Percentiles rank a stretch among this genome's conserved stretches.
Conservation (phyloP, 2,329 filamentous ascomycete species). For the Pestalotiopsis sp. region DNA sequence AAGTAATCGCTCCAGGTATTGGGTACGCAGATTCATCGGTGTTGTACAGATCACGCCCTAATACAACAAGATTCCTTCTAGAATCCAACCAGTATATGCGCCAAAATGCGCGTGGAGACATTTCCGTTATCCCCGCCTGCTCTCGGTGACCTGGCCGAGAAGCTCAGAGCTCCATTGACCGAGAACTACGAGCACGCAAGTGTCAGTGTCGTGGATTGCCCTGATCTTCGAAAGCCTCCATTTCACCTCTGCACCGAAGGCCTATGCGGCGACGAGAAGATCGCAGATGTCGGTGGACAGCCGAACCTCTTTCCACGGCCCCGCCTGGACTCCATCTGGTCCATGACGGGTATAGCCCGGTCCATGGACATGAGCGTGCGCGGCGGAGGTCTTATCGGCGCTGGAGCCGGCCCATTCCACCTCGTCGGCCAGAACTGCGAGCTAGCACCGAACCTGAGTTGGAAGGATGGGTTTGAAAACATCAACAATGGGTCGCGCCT, state of each 20-base stretch:
- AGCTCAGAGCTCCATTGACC: neutral
- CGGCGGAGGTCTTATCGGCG: neutral
- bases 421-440: neutral
- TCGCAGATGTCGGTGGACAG: neutral
- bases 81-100: neutral
- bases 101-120: neutral
- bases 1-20: too few relatives aligned
- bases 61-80: too few relatives aligned
- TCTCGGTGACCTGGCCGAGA: neutral
- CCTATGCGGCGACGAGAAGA: neutral
- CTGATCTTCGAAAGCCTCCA: neutral
- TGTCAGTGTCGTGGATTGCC: neutral
- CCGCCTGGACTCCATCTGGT: neutral
- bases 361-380: neutral
- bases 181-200: neutral
- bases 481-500: neutral
- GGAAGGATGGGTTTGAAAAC: neutral
- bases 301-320: neutral
- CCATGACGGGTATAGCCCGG: neutral
- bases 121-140: neutral
- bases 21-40: too few relatives aligned
- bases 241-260: neutral
- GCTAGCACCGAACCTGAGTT: neutral
- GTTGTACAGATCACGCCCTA: too few relatives aligned
- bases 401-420: slow-evolving; percentile 2